Evolutionary conservation across 2,329 filamentous ascomycete species (phyloP).

Genomic region (Aspergillus oerlinghausenensis): DNA sequence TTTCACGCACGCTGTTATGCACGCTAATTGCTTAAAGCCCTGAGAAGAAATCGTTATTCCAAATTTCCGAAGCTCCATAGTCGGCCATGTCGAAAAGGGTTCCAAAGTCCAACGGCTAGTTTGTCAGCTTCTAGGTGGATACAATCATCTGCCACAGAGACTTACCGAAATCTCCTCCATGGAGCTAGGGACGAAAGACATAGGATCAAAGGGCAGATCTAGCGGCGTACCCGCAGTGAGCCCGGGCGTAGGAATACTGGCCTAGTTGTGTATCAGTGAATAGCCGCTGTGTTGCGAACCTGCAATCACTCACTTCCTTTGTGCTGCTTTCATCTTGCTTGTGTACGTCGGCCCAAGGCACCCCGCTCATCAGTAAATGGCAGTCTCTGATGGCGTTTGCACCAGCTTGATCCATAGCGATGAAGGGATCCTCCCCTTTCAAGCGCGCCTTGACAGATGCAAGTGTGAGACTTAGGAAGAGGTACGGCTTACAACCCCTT

Average conservation of each 20-base stretch:
- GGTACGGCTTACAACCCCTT: slow-evolving; percentile 26
- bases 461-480: slow-evolving; percentile 26
- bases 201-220: slow-evolving; percentile 22
- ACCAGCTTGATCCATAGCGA: slow-evolving; percentile 20
- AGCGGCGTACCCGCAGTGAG: slow-evolving; percentile 12
- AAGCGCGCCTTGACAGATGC: slow-evolving; percentile 30
- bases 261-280: slow-evolving; percentile 13
- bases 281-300: neutral
- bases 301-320: slow-evolving; percentile 12
- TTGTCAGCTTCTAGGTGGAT: slow-evolving; percentile 4
- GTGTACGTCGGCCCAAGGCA: slow-evolving; percentile 19
- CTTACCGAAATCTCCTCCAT: slow-evolving; percentile 24
- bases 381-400: slow-evolving; percentile 20
- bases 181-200: slow-evolving; percentile 17
- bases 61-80: slow-evolving; percentile 21
- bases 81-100: slow-evolving; percentile 28
- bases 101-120: slow-evolving; percentile 26
- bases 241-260: slow-evolving; percentile 8
- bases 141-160: neutral
- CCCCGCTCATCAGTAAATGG: slow-evolving; percentile 20
- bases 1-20: no score
- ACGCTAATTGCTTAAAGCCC: slow-evolving; percentile 1
- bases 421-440: slow-evolving; percentile 25
- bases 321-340: slow-evolving; percentile 12
- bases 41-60: slow-evolving; percentile 23